phyloP scores from a whole-genome alignment of 345 rosid genomes.

The Balakata baccata region DNA sequence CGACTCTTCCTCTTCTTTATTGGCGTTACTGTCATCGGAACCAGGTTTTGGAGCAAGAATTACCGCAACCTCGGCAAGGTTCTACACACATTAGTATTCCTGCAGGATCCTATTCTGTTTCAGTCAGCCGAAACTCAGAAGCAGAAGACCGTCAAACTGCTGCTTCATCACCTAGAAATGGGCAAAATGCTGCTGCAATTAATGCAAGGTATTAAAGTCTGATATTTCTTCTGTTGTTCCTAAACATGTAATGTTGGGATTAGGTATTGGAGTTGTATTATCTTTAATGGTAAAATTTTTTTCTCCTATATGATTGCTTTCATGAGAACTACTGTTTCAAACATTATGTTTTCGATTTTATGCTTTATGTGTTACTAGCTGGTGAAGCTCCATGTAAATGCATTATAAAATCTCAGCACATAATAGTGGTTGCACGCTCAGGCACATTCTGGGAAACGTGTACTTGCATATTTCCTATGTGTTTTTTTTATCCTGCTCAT shows the following conservation, averaged over 20 bases:
- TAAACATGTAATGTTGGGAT: neutral
- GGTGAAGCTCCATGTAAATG: neutral
- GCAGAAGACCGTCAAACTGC: conserved; percentile 54
- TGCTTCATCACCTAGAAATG: conserved; percentile 48
- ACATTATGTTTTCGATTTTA: neutral
- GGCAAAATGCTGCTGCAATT: conserved; percentile 46
- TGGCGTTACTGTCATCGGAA: conserved; percentile 82
- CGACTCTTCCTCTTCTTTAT: conserved; percentile 80
- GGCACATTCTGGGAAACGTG: neutral
- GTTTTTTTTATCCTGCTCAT: too few species aligned
- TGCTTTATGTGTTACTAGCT: neutral
- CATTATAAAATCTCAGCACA: neutral
- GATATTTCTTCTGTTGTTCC: neutral
- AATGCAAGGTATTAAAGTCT: conserved; percentile 56
- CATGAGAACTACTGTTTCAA: neutral
- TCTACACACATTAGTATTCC: conserved; percentile 62
- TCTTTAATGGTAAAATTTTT: neutral
- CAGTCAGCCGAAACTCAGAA: conserved; percentile 64
- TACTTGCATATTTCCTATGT: too few species aligned
- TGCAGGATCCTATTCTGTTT: conserved; percentile 69
- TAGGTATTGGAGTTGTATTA: neutral
- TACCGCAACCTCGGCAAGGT: conserved; percentile 58
- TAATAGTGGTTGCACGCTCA: neutral
- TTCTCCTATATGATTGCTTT: neutral
- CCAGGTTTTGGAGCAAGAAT: conserved; percentile 61